Base-by-base conservation (phyloP, 148 eudicot genomes). In the Dianthus caryophyllus region DNA sequence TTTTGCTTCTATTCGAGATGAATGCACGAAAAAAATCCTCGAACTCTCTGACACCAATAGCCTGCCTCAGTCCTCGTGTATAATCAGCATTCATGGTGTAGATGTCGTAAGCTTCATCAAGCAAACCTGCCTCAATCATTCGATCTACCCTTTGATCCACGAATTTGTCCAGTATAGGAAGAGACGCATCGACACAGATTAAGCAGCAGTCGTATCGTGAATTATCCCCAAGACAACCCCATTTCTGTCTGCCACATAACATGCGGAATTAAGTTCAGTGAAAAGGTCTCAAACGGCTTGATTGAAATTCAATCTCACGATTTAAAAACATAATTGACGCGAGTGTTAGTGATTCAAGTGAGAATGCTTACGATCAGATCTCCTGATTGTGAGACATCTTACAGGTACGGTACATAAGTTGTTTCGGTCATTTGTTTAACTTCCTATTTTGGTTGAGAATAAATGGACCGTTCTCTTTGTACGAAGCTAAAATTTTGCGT, bases 41-140 rank as follows among this genome's bases (percentile, higher is more conserved):
- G 65, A 94, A 94, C 70, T 94, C 99, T 59, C 90, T 72, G 3
- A 94, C 96, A 64, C 99, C 99, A 60, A 94, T 90, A 65, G 97
- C 96, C 79, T 94, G 99, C n/a, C 85, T 83, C 56, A 94, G 76
- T 49, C 99, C 99, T 71, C 86, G 88, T 62, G 93, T 88, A 76
- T 94, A 94, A 74, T 90, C 92, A n/a, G 86, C 86, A 81, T 88
- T 81, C 57, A 69, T 70, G 69, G 75, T 82, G 80, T 81, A 86
- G 57, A 94, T 86, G 61, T 90, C 85, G 69, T 49, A 76, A 44
- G 88, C 96, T 83, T 90, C 99, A 60, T 78, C 72, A 53, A 94
- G 87, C 68, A 94, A 81, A 81, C 99, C 99, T 70, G 80, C 74
- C 53, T 78, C 77, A n/a, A 94, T 80, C 97, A 94, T 94, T 53